Percentiles rank a stretch among this genome's conserved stretches.
These are phyloP conservation scores for Penicillium brevicompactum DNA, from an alignment of 2,329 filamentous ascomycete species.

Conservation along the genomic window DNA sequence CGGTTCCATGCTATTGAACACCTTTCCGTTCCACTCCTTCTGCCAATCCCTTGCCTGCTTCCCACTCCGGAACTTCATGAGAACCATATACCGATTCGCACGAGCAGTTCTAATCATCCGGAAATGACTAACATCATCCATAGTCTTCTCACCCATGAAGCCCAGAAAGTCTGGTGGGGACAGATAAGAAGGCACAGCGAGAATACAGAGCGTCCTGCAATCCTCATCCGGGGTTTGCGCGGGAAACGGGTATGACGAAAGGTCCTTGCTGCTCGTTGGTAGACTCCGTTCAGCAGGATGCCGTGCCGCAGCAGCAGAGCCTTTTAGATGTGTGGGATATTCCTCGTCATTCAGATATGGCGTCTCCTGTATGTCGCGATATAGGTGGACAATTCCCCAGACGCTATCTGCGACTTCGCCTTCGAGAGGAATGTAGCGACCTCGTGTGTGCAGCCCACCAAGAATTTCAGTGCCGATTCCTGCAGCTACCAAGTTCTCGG, in stretches of 20 bases:
- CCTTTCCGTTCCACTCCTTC: constrained; percentile 84
- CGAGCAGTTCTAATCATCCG: constrained; percentile 88
- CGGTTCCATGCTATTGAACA: constrained; percentile 92
- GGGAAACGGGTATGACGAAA: constrained; percentile 21
- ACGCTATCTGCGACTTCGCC: constrained; percentile 74
- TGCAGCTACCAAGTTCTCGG: constrained; percentile 48
- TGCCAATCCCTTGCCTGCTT: constrained; percentile 78
- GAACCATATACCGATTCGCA: constrained; percentile 89
- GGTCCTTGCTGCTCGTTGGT: constrained; percentile 20
- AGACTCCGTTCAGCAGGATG: constrained; percentile 22
- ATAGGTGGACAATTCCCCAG: constrained; percentile 93
- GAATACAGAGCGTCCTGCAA: constrained; percentile 87
- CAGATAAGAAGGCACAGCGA: constrained; percentile 92
- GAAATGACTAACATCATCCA: constrained; percentile 87
- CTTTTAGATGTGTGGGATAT: constrained; percentile 44
- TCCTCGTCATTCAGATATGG: constrained; percentile 56
- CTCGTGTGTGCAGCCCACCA: constrained; percentile 78
- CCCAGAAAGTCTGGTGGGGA: constrained; percentile 87
- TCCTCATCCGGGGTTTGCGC: constrained; percentile 50
- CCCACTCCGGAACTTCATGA: constrained; percentile 86
- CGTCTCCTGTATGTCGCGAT: constrained; percentile 79
- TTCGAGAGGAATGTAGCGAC: constrained; percentile 71
- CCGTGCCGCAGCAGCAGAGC: constrained; percentile 38
- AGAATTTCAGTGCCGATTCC: constrained; percentile 53
- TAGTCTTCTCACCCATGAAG: constrained; percentile 85